These are phyloP conservation scores for Citeromyces nyonsensis DNA, from an alignment of 805 yeast genomes.

Conservation along the genomic window DNA sequence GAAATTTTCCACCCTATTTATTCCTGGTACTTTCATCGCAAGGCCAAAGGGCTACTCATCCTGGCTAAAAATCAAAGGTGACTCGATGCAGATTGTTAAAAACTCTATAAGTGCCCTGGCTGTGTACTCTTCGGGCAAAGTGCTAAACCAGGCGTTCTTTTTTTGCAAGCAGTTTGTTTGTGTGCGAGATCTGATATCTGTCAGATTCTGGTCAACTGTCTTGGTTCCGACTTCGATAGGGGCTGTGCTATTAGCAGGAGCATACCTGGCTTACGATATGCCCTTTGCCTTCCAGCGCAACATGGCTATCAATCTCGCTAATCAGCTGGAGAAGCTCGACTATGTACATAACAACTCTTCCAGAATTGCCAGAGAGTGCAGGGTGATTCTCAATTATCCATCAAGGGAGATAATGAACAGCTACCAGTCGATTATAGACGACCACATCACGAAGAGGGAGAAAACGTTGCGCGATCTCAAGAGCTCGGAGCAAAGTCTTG, in stretches of 20 bases:
- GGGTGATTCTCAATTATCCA: slow-evolving; percentile 70
- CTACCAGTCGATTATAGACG: slow-evolving; percentile 52
- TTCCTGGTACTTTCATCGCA: too few relatives aligned
- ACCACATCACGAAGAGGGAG: slow-evolving; percentile 39
- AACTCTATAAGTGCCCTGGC: slow-evolving; percentile 15
- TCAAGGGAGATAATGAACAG: slow-evolving; percentile 64
- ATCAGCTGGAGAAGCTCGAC: slow-evolving; percentile 49
- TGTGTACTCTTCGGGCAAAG: slow-evolving; percentile 5
- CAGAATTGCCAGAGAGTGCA: slow-evolving; percentile 68
- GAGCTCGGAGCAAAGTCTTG: slow-evolving; percentile 37
- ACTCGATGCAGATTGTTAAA: slow-evolving; percentile 9
- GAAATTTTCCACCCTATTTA: slow-evolving; percentile 3
- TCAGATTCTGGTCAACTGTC: slow-evolving; percentile 24
- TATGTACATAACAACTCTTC: slow-evolving; percentile 68
- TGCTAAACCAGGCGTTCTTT: slow-evolving; percentile 2
- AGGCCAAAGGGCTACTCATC: too few relatives aligned
- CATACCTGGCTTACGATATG: slow-evolving; percentile 61
- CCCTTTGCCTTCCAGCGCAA: slow-evolving; percentile 85
- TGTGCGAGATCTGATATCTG: slow-evolving; percentile 19
- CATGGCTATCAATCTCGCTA: slow-evolving; percentile 54
- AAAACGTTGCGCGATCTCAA: slow-evolving; percentile 33
- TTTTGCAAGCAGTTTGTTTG: slow-evolving; percentile 18
- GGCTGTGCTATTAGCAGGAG: slow-evolving; percentile 33
- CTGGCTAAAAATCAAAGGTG: too few relatives aligned
- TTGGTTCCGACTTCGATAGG: slow-evolving; percentile 37